Evolutionary conservation across 169 alveolate species (phyloP).

Genomic region (Plasmodium vinckei): DNA sequence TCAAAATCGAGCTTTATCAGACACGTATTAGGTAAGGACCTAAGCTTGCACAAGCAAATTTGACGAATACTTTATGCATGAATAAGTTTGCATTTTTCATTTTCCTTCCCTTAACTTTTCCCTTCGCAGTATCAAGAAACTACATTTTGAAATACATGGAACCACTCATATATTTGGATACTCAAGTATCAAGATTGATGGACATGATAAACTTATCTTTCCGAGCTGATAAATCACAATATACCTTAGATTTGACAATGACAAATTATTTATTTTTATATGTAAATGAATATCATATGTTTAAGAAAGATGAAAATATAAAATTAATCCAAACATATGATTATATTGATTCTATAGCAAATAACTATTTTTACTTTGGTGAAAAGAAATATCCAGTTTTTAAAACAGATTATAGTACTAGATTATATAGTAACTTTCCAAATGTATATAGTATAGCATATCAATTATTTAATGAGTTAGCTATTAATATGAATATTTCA

Average conservation of each 20-base stretch:
- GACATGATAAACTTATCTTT: constrained; percentile 30
- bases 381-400: constrained; percentile 28
- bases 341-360: constrained; percentile 46
- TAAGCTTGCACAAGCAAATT: background rate
- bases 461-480: constrained; percentile 58
- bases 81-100: background rate
- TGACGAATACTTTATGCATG: background rate
- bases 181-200: constrained; percentile 46
- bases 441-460: constrained; percentile 68
- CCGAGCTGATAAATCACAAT: constrained; percentile 8
- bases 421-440: constrained; percentile 17
- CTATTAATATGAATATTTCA: constrained; percentile 56
- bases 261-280: constrained; percentile 14
- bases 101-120: background rate
- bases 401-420: constrained; percentile 5
- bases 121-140: constrained; percentile 36
- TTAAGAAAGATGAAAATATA: constrained; percentile 5
- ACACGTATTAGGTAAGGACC: constrained; percentile 32
- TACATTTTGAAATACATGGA: constrained; percentile 18
- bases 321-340: constrained; percentile 19
- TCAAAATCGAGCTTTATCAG: constrained; percentile 18
- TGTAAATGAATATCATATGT: constrained; percentile 9
- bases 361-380: constrained; percentile 21
- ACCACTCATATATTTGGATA: constrained; percentile 20
- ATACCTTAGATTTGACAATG: constrained; percentile 12